A percentile compares a stretch with the other conserved stretches of the same genome.
These are phyloP conservation scores for Russula vinacea DNA, from an alignment of 768 basidiomycete genomes.

Conservation along the genomic window DNA sequence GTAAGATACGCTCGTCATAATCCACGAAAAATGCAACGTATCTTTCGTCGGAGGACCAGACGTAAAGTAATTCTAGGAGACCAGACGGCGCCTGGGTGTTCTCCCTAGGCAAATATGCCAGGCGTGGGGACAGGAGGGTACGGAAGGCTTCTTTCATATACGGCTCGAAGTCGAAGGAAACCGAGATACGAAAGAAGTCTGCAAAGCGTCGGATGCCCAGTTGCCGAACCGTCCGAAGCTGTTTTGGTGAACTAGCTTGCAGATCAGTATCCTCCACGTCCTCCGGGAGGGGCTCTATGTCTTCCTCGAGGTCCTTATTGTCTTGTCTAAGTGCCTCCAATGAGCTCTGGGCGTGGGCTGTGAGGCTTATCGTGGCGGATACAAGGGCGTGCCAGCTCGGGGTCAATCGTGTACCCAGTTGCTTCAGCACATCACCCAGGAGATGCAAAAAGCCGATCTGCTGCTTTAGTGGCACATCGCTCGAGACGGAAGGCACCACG, in stretches of 20 bases:
- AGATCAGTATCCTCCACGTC: constrained; percentile 38
- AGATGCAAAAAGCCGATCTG: constrained; percentile 82
- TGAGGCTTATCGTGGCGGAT: constrained; percentile 60
- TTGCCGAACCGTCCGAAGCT: constrained; percentile 65
- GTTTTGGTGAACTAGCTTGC: constrained; percentile 21
- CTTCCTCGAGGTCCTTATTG: constrained; percentile 39
- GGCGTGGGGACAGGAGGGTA: constrained; percentile 77
- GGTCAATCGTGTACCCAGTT: constrained; percentile 70
- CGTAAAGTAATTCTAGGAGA: constrained; percentile 77
- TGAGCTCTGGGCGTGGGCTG: constrained; percentile 59
- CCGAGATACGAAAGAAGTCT: constrained; percentile 79
- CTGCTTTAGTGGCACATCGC: constrained; percentile 53
- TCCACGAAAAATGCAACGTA: constrained; percentile 63
- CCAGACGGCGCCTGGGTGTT: constrained; percentile 92
- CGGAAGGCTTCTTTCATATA: constrained; percentile 67
- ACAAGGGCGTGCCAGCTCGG: constrained; percentile 74
- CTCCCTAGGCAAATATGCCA: constrained; percentile 69
- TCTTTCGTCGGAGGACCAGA: constrained; percentile 62
- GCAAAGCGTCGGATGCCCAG: constrained; percentile 81
- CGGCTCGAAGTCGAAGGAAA: constrained; percentile 68
- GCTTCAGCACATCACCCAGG: constrained; percentile 78
- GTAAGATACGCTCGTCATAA: constrained; percentile 65
- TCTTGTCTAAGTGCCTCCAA: constrained; percentile 41
- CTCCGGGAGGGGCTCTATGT: constrained; percentile 23
- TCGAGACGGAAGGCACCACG: constrained; percentile 34